phyloP scores from a whole-genome alignment of 768 basidiomycete genomes.

The Epithele typhae region DNA sequence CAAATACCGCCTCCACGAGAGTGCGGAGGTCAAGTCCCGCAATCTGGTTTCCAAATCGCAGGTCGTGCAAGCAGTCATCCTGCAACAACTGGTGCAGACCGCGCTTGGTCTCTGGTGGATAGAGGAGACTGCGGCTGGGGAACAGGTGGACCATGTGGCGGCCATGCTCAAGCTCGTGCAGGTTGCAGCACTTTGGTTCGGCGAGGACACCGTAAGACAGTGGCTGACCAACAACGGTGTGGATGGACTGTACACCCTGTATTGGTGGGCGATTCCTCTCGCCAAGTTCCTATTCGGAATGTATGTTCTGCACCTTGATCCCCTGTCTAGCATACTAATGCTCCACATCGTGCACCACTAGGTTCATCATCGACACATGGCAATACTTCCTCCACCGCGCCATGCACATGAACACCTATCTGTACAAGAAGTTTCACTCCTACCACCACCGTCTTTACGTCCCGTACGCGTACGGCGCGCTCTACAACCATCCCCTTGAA shows the following conservation, averaged over 20 bases:
- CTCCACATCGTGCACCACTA: conserved; percentile 25
- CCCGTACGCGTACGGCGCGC: conserved; percentile 92
- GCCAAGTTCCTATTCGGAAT: conserved; percentile 73
- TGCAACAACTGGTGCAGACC: conserved; percentile 88
- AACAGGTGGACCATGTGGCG: conserved; percentile 32
- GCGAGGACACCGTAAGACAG: conserved; percentile 33
- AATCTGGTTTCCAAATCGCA: conserved; percentile 70
- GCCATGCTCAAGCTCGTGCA: conserved; percentile 39
- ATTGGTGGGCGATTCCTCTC: conserved; percentile 91
- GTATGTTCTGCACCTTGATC: conserved; percentile 48
- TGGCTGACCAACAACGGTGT: conserved; percentile 35
- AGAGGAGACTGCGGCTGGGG: conserved; percentile 30
- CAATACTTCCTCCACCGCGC: conserved; percentile 94
- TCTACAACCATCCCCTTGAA: conserved; percentile 97
- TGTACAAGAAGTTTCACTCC: conserved; percentile 90
- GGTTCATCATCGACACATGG: conserved; percentile 96
- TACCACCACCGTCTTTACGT: conserved; percentile 96
- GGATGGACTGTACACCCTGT: conserved; percentile 55
- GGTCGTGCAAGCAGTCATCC: conserved; percentile 75
- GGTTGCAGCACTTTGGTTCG: conserved; percentile 37
- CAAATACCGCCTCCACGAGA: conserved; percentile 84
- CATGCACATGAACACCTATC: conserved; percentile 87
- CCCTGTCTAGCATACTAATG: neutral
- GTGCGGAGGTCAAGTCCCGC: conserved; percentile 65
- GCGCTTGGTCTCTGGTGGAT: conserved; percentile 67